Base-by-base conservation (phyloP, 2,329 filamentous ascomycete genomes). In the Delphinella strobiligena region DNA sequence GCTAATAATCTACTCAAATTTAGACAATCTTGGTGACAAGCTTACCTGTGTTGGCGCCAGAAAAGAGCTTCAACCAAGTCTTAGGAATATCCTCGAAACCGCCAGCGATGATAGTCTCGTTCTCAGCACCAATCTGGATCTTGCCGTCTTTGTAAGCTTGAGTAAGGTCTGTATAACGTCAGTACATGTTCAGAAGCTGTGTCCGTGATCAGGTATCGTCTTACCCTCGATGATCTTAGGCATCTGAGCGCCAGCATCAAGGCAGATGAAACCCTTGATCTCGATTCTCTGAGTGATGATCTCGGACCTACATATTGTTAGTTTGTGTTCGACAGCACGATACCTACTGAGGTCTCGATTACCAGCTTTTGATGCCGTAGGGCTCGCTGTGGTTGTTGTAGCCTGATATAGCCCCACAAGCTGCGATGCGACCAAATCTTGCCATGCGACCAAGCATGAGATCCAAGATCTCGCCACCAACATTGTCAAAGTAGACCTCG, bases 401-500 rank as follows among this genome's bases (percentile, higher is more conserved):
- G 56, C 78, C 71, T 54, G 71, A 77, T 61, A 86, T 84, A 5
- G 51, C 68, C 36, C 81, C 81, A 59, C 81, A 85, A 60, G 81
- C 80, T 48, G 80, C 49, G 14, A 86, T 81, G 24, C 80, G 69
- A 11, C 80, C 63, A 53, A 71, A 64, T 37, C 61, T 61, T 41
- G 76, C 78, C 42, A 81, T 79, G n/a, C 77, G 68, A 3, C 59
- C 62, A 30, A 86, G 65, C 33, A 76, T 78, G 45, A 75, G 58
- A 52, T 85, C 77, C 19, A 85, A 66, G 39, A 84, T 79, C 45
- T 82, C 76, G 4, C 80, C 80, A 9, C 79, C 80, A 15, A 82
- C 77, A 61, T 84, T 84, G 59, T 85, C 80, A 55, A 76, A 85
- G 60, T 76, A 85, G 11, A 85, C 75, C 79, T 74, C 67, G 1